These are phyloP conservation scores for Phytophthora agathidicida DNA, from an alignment of 352 stramenopile genomes.

Conservation along the genomic window DNA sequence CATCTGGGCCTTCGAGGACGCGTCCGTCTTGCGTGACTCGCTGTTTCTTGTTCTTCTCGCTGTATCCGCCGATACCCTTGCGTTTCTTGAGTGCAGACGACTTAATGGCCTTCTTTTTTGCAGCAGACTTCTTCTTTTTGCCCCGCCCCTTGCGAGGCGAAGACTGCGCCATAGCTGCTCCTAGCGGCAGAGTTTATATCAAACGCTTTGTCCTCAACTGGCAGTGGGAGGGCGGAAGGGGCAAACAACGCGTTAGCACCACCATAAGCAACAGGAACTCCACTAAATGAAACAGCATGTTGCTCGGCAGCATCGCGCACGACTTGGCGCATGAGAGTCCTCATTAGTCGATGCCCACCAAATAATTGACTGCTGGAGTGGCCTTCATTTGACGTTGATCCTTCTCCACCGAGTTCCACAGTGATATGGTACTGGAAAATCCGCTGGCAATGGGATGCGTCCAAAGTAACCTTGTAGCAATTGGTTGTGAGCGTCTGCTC, in stretches of 20 bases:
- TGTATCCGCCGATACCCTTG: too few relatives aligned
- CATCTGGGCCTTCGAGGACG: too few relatives aligned
- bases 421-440: conserved; percentile 7
- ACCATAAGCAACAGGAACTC: neutral
- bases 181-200: neutral
- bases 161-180: neutral
- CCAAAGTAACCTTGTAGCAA: neutral
- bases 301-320: conserved; percentile 4
- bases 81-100: too few relatives aligned
- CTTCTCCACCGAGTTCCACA: neutral
- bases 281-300: conserved; percentile 6
- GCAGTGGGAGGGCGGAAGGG: neutral
- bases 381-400: neutral
- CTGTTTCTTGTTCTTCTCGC: too few relatives aligned
- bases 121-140: too few relatives aligned
- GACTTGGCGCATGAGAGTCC: neutral
- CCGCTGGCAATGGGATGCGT: neutral
- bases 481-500: neutral
- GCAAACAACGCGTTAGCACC: conserved; percentile 2
- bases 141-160: neutral
- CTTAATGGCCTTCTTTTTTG: too few relatives aligned
- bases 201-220: neutral
- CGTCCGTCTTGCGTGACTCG: too few relatives aligned
- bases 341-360: neutral
- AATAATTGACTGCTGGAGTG: neutral